phyloP scores from a whole-genome alignment of 257 asterid genomes.

The Solanum pinnatisectum region DNA sequence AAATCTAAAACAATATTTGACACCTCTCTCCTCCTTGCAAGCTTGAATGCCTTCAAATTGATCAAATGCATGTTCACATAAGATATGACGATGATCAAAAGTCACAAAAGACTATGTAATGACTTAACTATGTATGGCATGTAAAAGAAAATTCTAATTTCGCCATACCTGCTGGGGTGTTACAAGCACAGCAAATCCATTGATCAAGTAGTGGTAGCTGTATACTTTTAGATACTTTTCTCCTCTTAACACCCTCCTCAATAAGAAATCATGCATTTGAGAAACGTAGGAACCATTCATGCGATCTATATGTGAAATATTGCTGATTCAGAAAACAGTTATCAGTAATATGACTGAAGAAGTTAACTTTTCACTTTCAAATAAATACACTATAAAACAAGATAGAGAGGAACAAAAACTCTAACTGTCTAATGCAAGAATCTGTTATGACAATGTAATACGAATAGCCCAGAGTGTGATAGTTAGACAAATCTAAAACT shows the following conservation, averaged over 20 bases:
- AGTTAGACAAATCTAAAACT: background rate
- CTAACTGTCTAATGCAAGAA: background rate
- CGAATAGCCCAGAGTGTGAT: background rate
- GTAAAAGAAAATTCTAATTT: background rate
- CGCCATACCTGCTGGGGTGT: slow-evolving; percentile 61
- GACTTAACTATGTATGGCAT: background rate
- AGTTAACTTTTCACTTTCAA: background rate
- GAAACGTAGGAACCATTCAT: slow-evolving; percentile 30
- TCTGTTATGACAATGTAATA: background rate
- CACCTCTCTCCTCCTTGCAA: slow-evolving; percentile 67
- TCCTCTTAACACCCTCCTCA: slow-evolving; percentile 50
- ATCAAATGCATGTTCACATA: background rate
- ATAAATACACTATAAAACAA: background rate
- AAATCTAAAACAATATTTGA: slow-evolving; percentile 76
- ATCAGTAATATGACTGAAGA: background rate
- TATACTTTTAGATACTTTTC: slow-evolving; percentile 77
- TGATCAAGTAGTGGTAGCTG: slow-evolving; percentile 85
- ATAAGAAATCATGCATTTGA: slow-evolving; percentile 62
- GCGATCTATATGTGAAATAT: slow-evolving; percentile 30
- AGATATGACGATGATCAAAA: background rate
- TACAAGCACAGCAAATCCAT: slow-evolving; percentile 88
- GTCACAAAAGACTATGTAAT: background rate
- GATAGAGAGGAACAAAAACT: background rate
- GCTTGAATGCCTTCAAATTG: slow-evolving; percentile 63
- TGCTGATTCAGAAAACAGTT: slow-evolving; percentile 34